Percentiles rank a stretch among this genome's conserved stretches.
phyloP scores from a whole-genome alignment of 2,329 filamentous ascomycete species.

The Trichoderma sp. region DNA sequence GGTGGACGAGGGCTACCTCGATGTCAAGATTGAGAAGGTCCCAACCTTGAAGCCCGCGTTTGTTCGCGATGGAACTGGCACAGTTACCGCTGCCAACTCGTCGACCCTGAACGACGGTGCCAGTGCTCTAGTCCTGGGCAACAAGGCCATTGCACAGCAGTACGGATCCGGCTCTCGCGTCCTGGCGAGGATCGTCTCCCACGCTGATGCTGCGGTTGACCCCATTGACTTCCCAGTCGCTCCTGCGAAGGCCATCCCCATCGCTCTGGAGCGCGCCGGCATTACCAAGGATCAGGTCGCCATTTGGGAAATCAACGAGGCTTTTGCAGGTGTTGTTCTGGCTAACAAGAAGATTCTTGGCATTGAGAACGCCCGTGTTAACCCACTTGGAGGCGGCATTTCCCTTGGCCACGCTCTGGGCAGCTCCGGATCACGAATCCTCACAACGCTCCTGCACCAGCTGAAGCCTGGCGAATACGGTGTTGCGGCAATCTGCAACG shows the following conservation, averaged over 20 bases:
- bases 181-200: slow-evolving; percentile 80
- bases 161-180: slow-evolving; percentile 77
- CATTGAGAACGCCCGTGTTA: slow-evolving; percentile 75
- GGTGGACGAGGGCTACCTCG: slow-evolving; percentile 85
- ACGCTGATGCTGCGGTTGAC: slow-evolving; percentile 86
- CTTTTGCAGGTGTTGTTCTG: slow-evolving; percentile 92
- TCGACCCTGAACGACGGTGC: slow-evolving; percentile 95
- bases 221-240: slow-evolving; percentile 93
- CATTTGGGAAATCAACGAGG: slow-evolving; percentile 98
- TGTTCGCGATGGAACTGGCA: slow-evolving; percentile 77
- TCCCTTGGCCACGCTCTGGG: slow-evolving; percentile 88
- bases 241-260: slow-evolving; percentile 85
- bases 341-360: slow-evolving; percentile 91
- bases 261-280: slow-evolving; percentile 83
- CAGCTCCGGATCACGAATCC: slow-evolving; percentile 87
- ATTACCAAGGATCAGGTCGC: slow-evolving; percentile 90
- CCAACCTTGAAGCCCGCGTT: slow-evolving; percentile 88
- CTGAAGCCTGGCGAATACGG: slow-evolving; percentile 91
- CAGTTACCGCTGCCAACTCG: slow-evolving; percentile 91
- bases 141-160: slow-evolving; percentile 73
- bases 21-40: slow-evolving; percentile 84
- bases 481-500: slow-evolving; percentile 94
- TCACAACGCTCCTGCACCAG: slow-evolving; percentile 88
- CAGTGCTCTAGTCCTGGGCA: slow-evolving; percentile 82
- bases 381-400: slow-evolving; percentile 87